Evolutionary conservation across 768 basidiomycete genomes (phyloP), one percentile per base, ranked within the genome.

Genomic region (Gloeostereum incarnatum): DNA sequence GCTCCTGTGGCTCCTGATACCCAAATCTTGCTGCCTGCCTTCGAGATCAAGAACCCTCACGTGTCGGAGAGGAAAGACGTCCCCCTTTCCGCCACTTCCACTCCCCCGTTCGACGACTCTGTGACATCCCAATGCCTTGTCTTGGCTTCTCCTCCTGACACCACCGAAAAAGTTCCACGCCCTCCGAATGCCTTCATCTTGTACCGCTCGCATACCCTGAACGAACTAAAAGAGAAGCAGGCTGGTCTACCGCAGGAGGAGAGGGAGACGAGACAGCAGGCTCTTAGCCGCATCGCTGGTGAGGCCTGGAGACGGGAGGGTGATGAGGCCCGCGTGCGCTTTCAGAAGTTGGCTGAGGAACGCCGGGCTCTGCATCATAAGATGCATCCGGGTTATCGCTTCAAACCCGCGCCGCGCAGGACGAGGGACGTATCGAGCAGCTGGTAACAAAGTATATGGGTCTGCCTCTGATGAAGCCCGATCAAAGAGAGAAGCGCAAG

Each of bases 121-220:
- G n/a, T n/a, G n/a, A n/a, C n/a, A n/a, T n/a, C n/a, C n/a, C n/a
- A n/a, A n/a, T n/a, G n/a, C n/a, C n/a, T n/a, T n/a, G n/a, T n/a
- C n/a, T n/a, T n/a, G n/a, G n/a, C n/a, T n/a, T n/a, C n/a, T n/a
- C n/a, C n/a, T n/a, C n/a, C n/a, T n/a, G n/a, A n/a, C 29, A 4
- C 17, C 39, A 21, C 23, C 27, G 9, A 36, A 41, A 35, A 40
- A 38, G 31, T 87, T 38, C 75, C 78, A 21, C 77, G 86, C 22
- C 86, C 88, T 3, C 71, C 82, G 31, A 90, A 91, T 51, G 82
- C 86, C 2, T 91, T 90, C 63, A 86, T 90, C 59, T 63, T 89
- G 43, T 90, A 75, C 54, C 78, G 88, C 27, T 85, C 78, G 14
- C 71, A 71, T 50, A 69, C 81, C 31, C 71, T 67, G 31, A 69